These are phyloP conservation scores for Mycena rebaudengoi DNA, from an alignment of 768 basidiomycete genomes.

Conservation along the genomic window DNA sequence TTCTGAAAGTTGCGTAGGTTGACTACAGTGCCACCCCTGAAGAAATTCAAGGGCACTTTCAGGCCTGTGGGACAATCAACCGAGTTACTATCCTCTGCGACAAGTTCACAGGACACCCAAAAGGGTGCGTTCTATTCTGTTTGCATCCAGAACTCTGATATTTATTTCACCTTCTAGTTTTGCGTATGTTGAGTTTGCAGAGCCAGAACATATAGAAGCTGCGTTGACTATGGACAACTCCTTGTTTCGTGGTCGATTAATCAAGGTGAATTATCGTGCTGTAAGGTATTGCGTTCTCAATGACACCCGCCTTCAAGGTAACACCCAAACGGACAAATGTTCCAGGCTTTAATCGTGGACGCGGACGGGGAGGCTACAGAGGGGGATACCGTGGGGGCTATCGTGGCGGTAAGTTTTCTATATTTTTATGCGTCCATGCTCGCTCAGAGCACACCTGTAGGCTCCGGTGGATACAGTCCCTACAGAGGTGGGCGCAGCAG, in stretches of 20 bases:
- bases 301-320: conserved; percentile 66
- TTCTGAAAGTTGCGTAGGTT: conserved; percentile 63
- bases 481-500: conserved; percentile 78
- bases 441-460: not conserved
- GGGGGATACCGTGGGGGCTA: conserved; percentile 66
- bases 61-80: conserved; percentile 97
- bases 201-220: conserved; percentile 88
- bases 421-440: not conserved
- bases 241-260: conserved; percentile 90
- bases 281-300: not conserved
- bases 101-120: conserved; percentile 99
- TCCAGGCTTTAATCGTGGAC: conserved; percentile 88
- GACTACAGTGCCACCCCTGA: conserved; percentile 98
- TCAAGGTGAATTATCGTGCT: conserved; percentile 67
- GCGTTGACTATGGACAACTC: conserved; percentile 95
- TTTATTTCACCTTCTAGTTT: conserved; percentile 67
- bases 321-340: conserved; percentile 96
- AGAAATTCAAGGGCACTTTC: conserved; percentile 97
- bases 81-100: conserved; percentile 99
- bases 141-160: conserved; percentile 13
- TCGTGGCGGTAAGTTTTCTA: conserved; percentile 49
- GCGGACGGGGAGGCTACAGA: conserved; percentile 76
- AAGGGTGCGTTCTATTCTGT: conserved; percentile 69
- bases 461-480: conserved; percentile 63
- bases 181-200: conserved; percentile 98